Base-by-base conservation (phyloP, 768 basidiomycete genomes). In the Amanita thiersii region DNA sequence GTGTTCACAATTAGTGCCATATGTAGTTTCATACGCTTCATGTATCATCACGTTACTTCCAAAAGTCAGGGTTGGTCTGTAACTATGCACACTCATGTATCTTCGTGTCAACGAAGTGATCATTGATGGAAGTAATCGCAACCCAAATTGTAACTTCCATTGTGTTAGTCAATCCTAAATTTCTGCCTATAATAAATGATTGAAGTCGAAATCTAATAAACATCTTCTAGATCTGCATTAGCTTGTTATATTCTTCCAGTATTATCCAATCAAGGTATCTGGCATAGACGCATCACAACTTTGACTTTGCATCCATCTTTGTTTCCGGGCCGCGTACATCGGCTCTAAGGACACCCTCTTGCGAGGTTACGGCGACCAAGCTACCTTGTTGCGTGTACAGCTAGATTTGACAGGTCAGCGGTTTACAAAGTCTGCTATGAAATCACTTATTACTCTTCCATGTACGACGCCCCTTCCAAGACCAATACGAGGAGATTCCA, bases 331-430 rank as follows among this genome's bases (percentile, higher is more conserved):
- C 69, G 47, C 70, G 67, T 48, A 69, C 61, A 49, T 73, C 64
- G 21, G 77, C 78, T 30, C 85, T 73, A 30, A 86, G 66, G 5
- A 86, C 81, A 4, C 86, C 87, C 64, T 89, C 87, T 55, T 90
- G 87, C 18, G 81, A 76, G 20, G 75, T 79, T 9, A 85, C 75
- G n/a, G 86, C 87, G 18, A 88, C 69, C 9, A 89, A 62, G 4
- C 54, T 70, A 5, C 86, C 86, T 18, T 60, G 56, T 19, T 68
- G 75, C n/a, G 77, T 77, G 55, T 82, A 89, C 53, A 89, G 60
- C 83, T 88, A 37, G 28, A 7, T 30, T 21, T 43, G 35, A 15
- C 35, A 30, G 11, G 15, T 39, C 33, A 26, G 42, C 35, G 10
- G 41, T 38, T 34, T 43, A 38, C 14, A n/a, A 19, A 33, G n/a